Evolutionary conservation across 352 stramenopile species (phyloP), one percentile per base, ranked within the genome.

Genomic region (Globisporangium irregulare): DNA sequence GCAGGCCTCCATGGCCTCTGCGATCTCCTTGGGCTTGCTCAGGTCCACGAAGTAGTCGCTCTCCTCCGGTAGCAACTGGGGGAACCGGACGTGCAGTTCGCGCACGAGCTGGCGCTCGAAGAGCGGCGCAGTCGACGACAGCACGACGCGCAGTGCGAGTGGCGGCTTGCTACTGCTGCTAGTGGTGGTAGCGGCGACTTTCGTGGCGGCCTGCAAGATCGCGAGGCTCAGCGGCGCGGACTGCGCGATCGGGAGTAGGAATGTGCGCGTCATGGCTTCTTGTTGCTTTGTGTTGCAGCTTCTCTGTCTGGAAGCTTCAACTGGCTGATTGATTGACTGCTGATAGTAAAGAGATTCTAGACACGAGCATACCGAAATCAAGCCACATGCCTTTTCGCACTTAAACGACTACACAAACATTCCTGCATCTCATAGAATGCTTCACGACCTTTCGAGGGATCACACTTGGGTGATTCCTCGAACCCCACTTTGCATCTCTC

Each of bases 211-310:
- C 9, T 57, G 43, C 29, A 71, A 51, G 29, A 73, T 66, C 43
- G 65, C 14, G 38, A 62, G 43, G 27, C 64, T 66, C 34, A 73
- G 50, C 27, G 76, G 67, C 50, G 76, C 77, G 3, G 63, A 62
- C 15, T 62, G 76, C n/a, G 78, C 81, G 29, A 83, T 67, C 38
- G 76, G 74, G 41, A 86, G 63, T 61, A 86, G 57, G 50, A 82
- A 77, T 27, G 66, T 76, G 25, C 46, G 55, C 43, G 20, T 27
- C 64, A 68, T 61, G 9, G 22, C 12, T 43, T 25, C 0, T 36
- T 5, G 24, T 3, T 64, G 34, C 9, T 53, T 60, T 4, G 27
- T 15, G 9, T 50, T 51, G n/a, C 32, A 10, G 32, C 24, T 51
- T 62, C 5, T 59, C 54, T 36, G 34, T 38, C 32, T 38, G 27